Percentiles rank a stretch among this genome's conserved stretches.
These are phyloP conservation scores for Oidiodendron maius DNA, from an alignment of 495 filamentous ascomycete species.

Conservation along the genomic window DNA sequence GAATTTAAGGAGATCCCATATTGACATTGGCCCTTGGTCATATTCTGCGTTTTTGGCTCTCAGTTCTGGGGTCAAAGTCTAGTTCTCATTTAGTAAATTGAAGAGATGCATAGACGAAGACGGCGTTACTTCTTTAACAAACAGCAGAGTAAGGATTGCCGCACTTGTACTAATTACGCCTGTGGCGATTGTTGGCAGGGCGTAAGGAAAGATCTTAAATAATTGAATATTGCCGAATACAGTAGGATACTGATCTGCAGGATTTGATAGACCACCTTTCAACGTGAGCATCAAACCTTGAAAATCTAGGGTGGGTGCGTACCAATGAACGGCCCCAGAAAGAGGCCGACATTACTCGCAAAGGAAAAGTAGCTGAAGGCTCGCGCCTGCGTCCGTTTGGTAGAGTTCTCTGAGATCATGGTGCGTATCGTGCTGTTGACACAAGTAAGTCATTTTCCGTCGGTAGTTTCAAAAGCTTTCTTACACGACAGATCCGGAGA, in stretches of 20 bases:
- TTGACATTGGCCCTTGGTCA: slow-evolving; percentile 32
- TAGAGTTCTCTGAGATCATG: slow-evolving; percentile 67
- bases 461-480: background rate
- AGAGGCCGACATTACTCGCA: slow-evolving; percentile 60
- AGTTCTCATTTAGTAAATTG: background rate
- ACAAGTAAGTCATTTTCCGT: background rate
- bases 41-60: slow-evolving; percentile 24
- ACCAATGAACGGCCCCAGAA: slow-evolving; percentile 58
- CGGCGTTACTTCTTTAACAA: slow-evolving; percentile 50
- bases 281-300: no score
- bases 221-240: slow-evolving; percentile 49
- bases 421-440: slow-evolving; percentile 49
- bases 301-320: no score
- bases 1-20: slow-evolving; percentile 47
- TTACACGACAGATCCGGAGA: slow-evolving; percentile 57
- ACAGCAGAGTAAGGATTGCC: slow-evolving; percentile 39
- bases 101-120: background rate
- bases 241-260: slow-evolving; percentile 48
- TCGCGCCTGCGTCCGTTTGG: slow-evolving; percentile 55
- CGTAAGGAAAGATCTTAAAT: slow-evolving; percentile 59
- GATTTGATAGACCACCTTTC: slow-evolving; percentile 58
- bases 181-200: slow-evolving; percentile 50
- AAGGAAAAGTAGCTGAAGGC: slow-evolving; percentile 72
- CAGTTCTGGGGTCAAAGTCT: slow-evolving; percentile 19
- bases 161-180: slow-evolving; percentile 43